A percentile compares a stretch with the other conserved stretches of the same genome.
These are phyloP conservation scores for Leonotis leonurus DNA, from an alignment of 257 asterid genomes.

Conservation along the genomic window DNA sequence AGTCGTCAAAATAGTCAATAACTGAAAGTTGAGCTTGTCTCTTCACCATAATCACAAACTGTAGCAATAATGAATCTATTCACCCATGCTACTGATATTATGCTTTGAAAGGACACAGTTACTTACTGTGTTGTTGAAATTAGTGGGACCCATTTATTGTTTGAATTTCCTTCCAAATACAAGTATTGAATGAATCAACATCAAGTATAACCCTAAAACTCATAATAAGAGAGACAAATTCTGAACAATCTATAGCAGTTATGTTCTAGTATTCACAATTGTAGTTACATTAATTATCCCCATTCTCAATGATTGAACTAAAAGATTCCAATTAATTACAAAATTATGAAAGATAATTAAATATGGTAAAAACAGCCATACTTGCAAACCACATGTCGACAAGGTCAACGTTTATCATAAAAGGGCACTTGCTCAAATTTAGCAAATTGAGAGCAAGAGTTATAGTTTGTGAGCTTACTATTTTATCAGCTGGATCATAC, in stretches of 20 bases:
- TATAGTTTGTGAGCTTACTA: conserved; percentile 45
- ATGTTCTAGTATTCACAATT: neutral
- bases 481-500: conserved; percentile 42
- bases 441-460: conserved; percentile 15
- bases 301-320: neutral
- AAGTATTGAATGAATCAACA: no score
- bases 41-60: neutral
- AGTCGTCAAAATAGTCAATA: neutral
- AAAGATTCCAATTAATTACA: neutral
- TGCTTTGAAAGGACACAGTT: neutral
- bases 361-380: no score
- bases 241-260: neutral
- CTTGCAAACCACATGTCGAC: conserved; percentile 2
- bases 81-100: no score
- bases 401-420: neutral
- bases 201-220: no score
- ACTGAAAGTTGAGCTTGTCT: neutral
- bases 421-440: conserved; percentile 8
- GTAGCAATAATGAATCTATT: no score
- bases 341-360: neutral
- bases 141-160: neutral
- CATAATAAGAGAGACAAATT: conserved; percentile 5
- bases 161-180: neutral
- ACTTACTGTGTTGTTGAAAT: neutral
- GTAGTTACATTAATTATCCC: neutral